Evolutionary conservation across 2,329 filamentous ascomycete species (phyloP).

Genomic region (Fusarium coffeatum): DNA sequence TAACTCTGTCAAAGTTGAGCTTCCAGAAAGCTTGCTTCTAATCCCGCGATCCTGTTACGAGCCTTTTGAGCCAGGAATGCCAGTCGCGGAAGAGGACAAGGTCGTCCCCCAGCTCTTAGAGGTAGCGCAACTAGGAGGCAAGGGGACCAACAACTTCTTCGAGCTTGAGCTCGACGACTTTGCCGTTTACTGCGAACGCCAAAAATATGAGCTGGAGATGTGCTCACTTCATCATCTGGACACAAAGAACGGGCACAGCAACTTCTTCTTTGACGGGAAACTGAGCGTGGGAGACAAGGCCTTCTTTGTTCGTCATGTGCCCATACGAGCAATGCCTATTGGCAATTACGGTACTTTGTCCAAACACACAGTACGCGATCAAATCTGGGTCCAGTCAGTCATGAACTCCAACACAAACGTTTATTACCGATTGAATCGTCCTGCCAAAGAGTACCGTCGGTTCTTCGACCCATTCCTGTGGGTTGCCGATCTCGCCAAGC

Average conservation of each 20-base stretch:
- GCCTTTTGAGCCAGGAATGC: slow-evolving; percentile 46
- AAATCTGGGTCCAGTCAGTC: slow-evolving; percentile 73
- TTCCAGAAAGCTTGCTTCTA: slow-evolving; percentile 46
- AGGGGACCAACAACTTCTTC: slow-evolving; percentile 48
- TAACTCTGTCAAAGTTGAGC: slow-evolving; percentile 39
- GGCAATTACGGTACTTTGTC: slow-evolving; percentile 69
- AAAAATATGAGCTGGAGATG: slow-evolving; percentile 60
- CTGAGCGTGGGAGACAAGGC: slow-evolving; percentile 58
- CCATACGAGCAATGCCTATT: slow-evolving; percentile 70
- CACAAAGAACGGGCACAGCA: slow-evolving; percentile 48
- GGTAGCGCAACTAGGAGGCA: slow-evolving; percentile 16
- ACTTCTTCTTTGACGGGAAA: slow-evolving; percentile 70
- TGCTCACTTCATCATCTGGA: slow-evolving; percentile 65
- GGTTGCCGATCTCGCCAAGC: slow-evolving; percentile 77
- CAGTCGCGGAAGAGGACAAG: slow-evolving; percentile 41
- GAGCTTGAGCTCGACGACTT: slow-evolving; percentile 70
- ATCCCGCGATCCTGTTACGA: slow-evolving; percentile 49
- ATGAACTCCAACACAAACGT: slow-evolving; percentile 57
- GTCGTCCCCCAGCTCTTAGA: slow-evolving; percentile 23
- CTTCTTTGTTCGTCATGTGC: slow-evolving; percentile 66
- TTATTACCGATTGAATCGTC: slow-evolving; percentile 72
- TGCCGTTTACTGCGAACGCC: slow-evolving; percentile 62
- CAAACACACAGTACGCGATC: slow-evolving; percentile 59
- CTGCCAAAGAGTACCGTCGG: slow-evolving; percentile 69
- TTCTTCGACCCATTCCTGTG: slow-evolving; percentile 75